Evolutionary conservation across 2,329 filamentous ascomycete genomes (phyloP).

Genomic region (Bipolaris zeicola): DNA sequence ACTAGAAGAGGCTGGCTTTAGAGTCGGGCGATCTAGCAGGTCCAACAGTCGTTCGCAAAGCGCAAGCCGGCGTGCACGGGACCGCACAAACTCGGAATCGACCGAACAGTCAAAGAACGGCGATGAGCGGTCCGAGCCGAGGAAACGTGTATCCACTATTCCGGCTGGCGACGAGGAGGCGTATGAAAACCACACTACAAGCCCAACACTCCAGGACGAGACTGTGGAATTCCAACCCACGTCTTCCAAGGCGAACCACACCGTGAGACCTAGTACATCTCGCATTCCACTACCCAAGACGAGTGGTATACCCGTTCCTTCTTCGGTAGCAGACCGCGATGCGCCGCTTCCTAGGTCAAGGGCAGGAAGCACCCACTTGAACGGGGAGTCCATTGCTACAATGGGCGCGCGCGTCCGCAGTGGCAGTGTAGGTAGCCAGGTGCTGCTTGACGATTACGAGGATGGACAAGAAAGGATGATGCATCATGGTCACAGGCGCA

Average conservation of each 20-base stretch:
- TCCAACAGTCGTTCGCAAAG: constrained; percentile 48
- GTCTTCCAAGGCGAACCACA: constrained; percentile 57
- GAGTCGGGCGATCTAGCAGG: constrained; percentile 54
- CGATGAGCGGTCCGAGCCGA: constrained; percentile 37
- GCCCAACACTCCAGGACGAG: constrained; percentile 78
- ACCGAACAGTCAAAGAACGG: constrained; percentile 29
- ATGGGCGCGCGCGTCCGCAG: constrained; percentile 72
- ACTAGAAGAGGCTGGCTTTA: constrained; percentile 77
- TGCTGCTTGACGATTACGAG: constrained; percentile 57
- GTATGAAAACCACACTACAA: constrained; percentile 59
- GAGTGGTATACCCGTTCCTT: constrained; percentile 76
- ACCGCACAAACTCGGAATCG: constrained; percentile 42
- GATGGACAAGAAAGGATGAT: constrained; percentile 30
- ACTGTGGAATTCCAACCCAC: constrained; percentile 62
- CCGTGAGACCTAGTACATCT: constrained; percentile 63
- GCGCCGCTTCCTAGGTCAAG: constrained; percentile 67
- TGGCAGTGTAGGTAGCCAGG: constrained; percentile 64
- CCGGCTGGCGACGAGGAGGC: constrained; percentile 53
- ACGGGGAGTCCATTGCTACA: constrained; percentile 64
- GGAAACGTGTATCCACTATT: constrained; percentile 45
- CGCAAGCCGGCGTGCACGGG: constrained; percentile 32
- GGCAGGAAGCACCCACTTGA: constrained; percentile 61
- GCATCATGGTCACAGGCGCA: constrained; percentile 29
- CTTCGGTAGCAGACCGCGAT: constrained; percentile 75
- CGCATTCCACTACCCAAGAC: constrained; percentile 85